Evolutionary conservation across 805 yeast genomes (phyloP).

Genomic region (Schwanniomyces vanrijiae): DNA sequence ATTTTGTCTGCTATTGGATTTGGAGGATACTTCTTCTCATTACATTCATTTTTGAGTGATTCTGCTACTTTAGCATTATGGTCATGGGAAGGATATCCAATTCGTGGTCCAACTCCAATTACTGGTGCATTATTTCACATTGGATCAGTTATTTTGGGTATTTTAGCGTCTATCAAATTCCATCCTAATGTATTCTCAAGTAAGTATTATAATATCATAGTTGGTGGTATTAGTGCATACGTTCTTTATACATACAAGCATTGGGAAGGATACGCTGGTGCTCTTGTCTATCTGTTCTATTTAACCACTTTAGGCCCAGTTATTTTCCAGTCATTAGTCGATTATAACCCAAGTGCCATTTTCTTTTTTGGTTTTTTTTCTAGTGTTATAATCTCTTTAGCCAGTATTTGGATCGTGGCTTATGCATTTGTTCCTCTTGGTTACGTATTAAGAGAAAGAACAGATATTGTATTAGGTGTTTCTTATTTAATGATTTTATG

Average conservation of each 20-base stretch:
- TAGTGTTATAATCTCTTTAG: constrained; percentile 60
- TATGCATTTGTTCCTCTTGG: constrained; percentile 99
- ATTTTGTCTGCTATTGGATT: constrained; percentile 63
- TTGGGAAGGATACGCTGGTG: constrained; percentile 79
- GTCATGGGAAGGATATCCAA: constrained; percentile 96
- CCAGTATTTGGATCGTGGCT: constrained; percentile 96
- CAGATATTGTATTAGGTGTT: constrained; percentile 65
- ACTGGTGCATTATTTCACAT: constrained; percentile 77
- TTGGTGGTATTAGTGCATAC: constrained; percentile 51
- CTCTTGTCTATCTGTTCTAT: constrained; percentile 60
- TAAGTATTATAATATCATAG: constrained; percentile 30
- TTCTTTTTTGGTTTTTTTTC: constrained; percentile 51
- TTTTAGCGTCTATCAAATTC: constrained; percentile 21
- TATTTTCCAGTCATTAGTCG: constrained; percentile 56
- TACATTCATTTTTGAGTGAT: constrained; percentile 77
- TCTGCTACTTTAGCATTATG: constrained; percentile 84
- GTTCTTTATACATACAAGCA: constrained; percentile 53
- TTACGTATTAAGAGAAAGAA: constrained; percentile 80
- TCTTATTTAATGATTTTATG: constrained; percentile 54
- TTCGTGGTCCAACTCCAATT: constrained; percentile 83
- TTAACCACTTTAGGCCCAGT: constrained; percentile 59
- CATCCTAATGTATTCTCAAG: constrained; percentile 22
- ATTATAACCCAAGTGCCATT: constrained; percentile 54
- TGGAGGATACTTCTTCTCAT: constrained; percentile 71
- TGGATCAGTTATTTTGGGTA: constrained; percentile 57